Evolutionary conservation across 306 rosid genomes (phyloP).

Genomic region (Cucurbita moschata): DNA sequence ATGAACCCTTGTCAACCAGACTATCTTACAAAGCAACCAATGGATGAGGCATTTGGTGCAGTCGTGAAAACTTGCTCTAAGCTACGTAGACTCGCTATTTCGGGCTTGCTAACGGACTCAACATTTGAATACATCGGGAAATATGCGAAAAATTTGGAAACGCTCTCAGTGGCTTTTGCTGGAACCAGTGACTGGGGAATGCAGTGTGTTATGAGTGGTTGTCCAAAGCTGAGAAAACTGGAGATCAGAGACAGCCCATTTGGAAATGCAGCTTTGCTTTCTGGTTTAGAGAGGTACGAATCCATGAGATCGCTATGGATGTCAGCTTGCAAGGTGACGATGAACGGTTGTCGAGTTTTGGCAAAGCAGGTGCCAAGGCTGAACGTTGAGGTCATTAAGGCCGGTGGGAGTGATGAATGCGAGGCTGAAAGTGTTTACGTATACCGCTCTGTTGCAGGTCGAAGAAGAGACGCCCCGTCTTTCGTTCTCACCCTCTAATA

Average conservation of each 20-base stretch:
- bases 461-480: conserved; percentile 69
- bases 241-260: conserved; percentile 82
- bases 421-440: conserved; percentile 51
- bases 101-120: conserved; percentile 58
- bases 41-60: conserved; percentile 81
- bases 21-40: conserved; percentile 41
- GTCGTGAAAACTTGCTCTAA: conserved; percentile 66
- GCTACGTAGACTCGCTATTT: conserved; percentile 67
- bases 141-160: conserved; percentile 64
- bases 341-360: conserved; percentile 37
- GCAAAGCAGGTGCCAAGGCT: conserved; percentile 58
- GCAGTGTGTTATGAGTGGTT: conserved; percentile 58
- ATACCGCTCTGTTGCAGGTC: conserved; percentile 73
- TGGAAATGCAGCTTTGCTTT: conserved; percentile 59
- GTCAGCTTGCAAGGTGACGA: conserved; percentile 62
- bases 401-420: conserved; percentile 27
- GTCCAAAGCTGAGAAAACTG: conserved; percentile 66
- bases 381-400: conserved; percentile 73
- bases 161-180: conserved; percentile 77
- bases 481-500: conserved; percentile 57
- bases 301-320: conserved; percentile 86
- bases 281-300: conserved; percentile 45
- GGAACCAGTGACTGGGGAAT: conserved; percentile 70
- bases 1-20: conserved; percentile 58
- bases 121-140: conserved; percentile 67